Base-by-base conservation (phyloP, 139 green algal species). In the Nannochloris sp. region DNA sequence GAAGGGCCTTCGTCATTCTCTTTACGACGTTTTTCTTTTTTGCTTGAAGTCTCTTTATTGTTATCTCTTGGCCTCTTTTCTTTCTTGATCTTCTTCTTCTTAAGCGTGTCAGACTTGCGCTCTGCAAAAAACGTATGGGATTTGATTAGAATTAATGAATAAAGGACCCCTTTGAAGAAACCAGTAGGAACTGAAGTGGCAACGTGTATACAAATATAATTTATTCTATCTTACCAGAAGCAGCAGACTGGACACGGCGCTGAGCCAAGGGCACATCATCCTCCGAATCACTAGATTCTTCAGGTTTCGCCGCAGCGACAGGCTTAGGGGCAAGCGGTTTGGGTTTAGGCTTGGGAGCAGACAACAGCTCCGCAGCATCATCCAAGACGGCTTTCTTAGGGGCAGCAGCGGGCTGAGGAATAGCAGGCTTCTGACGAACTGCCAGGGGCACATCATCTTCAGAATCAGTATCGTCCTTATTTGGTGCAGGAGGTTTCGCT, bases 251-350 rank as follows among this genome's bases (percentile, higher is more conserved):
- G 19, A 25, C 36, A 13, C 30, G 30, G 23, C 64, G 33, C 47
- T 64, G 34, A 4, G 64, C 64, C 7, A 81, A 59, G 7, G 74
- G 74, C 14, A 75, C 27, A 37, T 81, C 74, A 7, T 81, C 74
- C 10, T 81, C 74, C 7, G 61, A 76, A 56, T 80, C 72, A 30
- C 56, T 71, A 30, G 61, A 30, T 7, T 63, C 69, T 7, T 75
- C 66, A 12, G 67, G 14, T 19, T 55, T 25, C 42, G 47, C 25
- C 19, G 35, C 44, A 7, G n/a, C 23, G 19, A 15, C 29, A 13
- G 29, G 24, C 1, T 61, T 35, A 39, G n/a, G 29, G 9, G 53
- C 61, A 47, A 80, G 79, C 8, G 66, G 56, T 29, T 56, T 63
- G 60, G 56, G 54, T 34, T 60, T 42, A 2, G 63, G 32, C 47